Evolutionary conservation across 1,139 yeast genomes (phyloP).

Genomic region (Kodamaea suecica): DNA sequence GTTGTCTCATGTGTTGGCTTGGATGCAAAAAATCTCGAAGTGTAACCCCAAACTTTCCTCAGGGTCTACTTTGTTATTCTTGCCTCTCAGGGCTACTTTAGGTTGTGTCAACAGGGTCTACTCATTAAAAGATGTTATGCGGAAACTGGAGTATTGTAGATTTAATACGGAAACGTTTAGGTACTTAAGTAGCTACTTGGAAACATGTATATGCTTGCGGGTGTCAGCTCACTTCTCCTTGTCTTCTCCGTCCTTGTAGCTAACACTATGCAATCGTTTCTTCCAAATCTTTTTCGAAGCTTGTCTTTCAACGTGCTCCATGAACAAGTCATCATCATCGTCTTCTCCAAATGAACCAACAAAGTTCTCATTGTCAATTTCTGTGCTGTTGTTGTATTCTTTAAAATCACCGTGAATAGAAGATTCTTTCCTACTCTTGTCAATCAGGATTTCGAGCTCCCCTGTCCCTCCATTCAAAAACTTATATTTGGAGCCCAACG

Average conservation of each 20-base stretch:
- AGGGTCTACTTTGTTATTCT: too few relatives aligned
- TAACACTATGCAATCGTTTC: conserved; percentile 3
- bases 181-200: not conserved
- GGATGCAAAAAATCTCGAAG: too few relatives aligned
- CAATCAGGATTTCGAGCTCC: conserved; percentile 13
- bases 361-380: conserved; percentile 14
- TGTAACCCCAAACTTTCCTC: too few relatives aligned
- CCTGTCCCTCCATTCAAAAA: conserved; percentile 11
- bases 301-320: conserved; percentile 34
- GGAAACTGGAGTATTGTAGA: too few relatives aligned
- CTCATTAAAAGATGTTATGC: too few relatives aligned
- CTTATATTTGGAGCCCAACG: conserved; percentile 46
- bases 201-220: too few relatives aligned
- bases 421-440: conserved; percentile 19
- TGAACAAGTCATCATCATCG: conserved; percentile 31
- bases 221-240: conserved; percentile 2
- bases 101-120: too few relatives aligned
- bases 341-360: conserved; percentile 16
- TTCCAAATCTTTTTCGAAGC: conserved; percentile 8
- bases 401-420: conserved; percentile 23
- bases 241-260: conserved; percentile 1
- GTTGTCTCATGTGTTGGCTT: too few relatives aligned
- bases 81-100: too few relatives aligned
- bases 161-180: too few relatives aligned
- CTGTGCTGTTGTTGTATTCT: conserved; percentile 12